Conservation (phyloP, 495 filamentous ascomycete species). For the Evernia prunastri region DNA sequence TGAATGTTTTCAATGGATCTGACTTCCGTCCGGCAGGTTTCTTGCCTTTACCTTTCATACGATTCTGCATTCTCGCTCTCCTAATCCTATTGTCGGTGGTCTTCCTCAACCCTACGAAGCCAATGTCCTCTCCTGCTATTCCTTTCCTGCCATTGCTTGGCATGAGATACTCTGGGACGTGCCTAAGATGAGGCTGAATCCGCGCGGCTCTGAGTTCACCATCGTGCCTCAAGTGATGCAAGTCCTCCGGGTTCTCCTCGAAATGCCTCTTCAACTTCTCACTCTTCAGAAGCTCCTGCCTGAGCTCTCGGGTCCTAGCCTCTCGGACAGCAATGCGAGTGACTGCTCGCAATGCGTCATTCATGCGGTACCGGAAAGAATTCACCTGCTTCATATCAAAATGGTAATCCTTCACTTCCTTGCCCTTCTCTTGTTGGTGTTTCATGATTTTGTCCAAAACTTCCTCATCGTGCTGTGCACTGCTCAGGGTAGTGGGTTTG, state of each 20-base stretch:
- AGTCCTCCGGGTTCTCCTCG: conserved; percentile 89
- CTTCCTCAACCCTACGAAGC: conserved; percentile 74
- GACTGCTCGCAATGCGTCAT: conserved; percentile 76
- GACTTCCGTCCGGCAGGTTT: conserved; percentile 48
- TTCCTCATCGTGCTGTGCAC: conserved; percentile 73
- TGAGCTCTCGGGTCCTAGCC: conserved; percentile 78
- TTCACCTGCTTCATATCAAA: conserved; percentile 94
- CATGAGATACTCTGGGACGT: conserved; percentile 92
- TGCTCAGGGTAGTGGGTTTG: conserved; percentile 68
- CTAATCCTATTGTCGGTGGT: conserved; percentile 64
- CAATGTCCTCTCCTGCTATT: conserved; percentile 53
- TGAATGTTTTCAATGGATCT: conserved; percentile 90
- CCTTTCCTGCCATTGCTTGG: conserved; percentile 69
- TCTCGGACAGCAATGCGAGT: conserved; percentile 81
- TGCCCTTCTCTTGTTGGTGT: conserved; percentile 63
- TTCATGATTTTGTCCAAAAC: conserved; percentile 66
- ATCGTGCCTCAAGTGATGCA: conserved; percentile 84
- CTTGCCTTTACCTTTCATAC: conserved; percentile 47
- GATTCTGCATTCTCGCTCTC: conserved; percentile 60
- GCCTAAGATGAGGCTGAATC: conserved; percentile 83
- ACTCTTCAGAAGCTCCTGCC: conserved; percentile 81
- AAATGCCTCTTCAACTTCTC: conserved; percentile 94
- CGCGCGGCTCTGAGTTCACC: conserved; percentile 72
- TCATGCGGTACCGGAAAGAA: conserved; percentile 89
- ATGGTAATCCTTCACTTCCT: conserved; percentile 77